Evolutionary conservation across 148 eudicot species (phyloP).

Genomic region (Drosera capensis): DNA sequence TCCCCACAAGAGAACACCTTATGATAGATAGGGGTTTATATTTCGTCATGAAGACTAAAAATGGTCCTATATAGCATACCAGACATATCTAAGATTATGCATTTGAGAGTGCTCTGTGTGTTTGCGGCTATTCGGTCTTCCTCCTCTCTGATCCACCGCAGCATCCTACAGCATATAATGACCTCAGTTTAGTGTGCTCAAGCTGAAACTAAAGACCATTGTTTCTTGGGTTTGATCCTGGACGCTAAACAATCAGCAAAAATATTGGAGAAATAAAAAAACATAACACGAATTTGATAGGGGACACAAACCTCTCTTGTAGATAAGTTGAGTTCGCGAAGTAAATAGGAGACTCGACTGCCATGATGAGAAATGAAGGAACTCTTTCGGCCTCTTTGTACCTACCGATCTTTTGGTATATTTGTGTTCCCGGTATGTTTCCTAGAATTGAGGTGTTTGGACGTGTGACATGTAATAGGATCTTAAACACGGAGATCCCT

Average conservation of each 20-base stretch:
- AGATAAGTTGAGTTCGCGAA: slow-evolving; percentile 78
- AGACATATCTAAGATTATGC: slow-evolving; percentile 75
- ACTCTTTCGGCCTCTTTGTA: slow-evolving; percentile 58
- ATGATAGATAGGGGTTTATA: neutral
- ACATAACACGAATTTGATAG: too few relatives aligned
- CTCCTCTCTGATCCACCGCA: slow-evolving; percentile 88
- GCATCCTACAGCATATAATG: slow-evolving; percentile 30
- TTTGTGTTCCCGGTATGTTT: slow-evolving; percentile 76
- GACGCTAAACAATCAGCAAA: neutral
- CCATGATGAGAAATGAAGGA: slow-evolving; percentile 66
- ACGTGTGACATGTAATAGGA: slow-evolving; percentile 75
- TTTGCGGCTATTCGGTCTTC: slow-evolving; percentile 52
- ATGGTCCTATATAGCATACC: slow-evolving; percentile 24
- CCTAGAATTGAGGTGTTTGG: slow-evolving; percentile 61
- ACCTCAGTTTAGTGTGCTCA: neutral
- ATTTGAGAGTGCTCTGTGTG: slow-evolving; percentile 34
- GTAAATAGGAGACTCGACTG: slow-evolving; percentile 88
- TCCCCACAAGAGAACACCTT: too few relatives aligned
- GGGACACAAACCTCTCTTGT: slow-evolving; percentile 87
- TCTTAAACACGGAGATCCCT: slow-evolving; percentile 82
- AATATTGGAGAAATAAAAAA: neutral
- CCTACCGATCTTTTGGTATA: slow-evolving; percentile 53
- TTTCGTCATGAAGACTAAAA: neutral
- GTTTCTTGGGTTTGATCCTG: neutral
- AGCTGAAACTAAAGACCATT: neutral